Evolutionary conservation across 306 rosid genomes (phyloP).

Genomic region (Vigna nakashimae): DNA sequence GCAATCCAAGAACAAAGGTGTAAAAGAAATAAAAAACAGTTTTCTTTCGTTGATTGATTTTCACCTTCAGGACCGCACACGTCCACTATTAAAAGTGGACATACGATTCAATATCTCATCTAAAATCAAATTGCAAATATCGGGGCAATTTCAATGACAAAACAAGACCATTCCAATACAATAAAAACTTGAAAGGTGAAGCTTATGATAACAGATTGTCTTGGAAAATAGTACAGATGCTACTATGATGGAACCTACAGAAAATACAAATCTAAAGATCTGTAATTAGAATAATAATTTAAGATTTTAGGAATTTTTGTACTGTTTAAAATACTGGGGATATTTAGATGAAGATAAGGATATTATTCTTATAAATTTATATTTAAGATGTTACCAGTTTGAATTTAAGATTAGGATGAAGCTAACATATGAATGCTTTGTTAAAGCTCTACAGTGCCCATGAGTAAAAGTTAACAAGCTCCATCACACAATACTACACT

Average conservation of each 20-base stretch:
- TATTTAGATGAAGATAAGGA: no score
- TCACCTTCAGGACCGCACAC: background rate
- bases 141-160: background rate
- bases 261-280: no score
- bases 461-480: background rate
- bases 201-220: background rate
- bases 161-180: slow-evolving; percentile 3
- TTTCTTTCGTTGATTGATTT: background rate
- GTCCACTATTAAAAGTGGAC: background rate
- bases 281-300: background rate
- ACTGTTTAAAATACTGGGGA: no score
- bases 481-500: background rate
- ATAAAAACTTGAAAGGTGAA: slow-evolving; percentile 2
- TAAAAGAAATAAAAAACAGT: background rate
- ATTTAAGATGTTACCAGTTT: background rate
- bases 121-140: background rate
- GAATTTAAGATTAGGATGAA: background rate
- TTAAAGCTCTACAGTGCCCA: no score
- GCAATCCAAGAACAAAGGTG: background rate
- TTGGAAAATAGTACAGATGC: slow-evolving; percentile 21
- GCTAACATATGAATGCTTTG: background rate
- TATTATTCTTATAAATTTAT: no score
- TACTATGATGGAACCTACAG: slow-evolving; percentile 12
- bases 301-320: background rate
- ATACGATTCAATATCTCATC: background rate